A percentile compares a stretch with the other conserved stretches of the same genome.
Conservation (phyloP, 352 stramenopile species). For the Pythium phragmiticola region DNA sequence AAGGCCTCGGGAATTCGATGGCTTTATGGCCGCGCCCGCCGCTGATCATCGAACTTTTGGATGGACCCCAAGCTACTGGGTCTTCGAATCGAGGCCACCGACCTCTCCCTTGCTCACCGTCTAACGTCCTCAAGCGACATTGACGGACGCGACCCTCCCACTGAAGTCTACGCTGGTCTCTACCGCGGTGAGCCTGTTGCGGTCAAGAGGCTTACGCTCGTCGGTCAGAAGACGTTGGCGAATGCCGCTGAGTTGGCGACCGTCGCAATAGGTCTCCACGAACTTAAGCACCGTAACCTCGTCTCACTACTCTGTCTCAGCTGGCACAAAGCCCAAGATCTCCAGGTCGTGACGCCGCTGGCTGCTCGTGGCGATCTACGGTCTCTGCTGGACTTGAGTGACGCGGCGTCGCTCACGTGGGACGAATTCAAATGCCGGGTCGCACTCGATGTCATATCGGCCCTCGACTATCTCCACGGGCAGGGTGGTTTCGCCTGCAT, state of each 20-base stretch:
- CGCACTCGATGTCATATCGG: slow-evolving; percentile 50
- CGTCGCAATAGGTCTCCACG: slow-evolving; percentile 36
- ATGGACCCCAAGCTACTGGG: not conserved
- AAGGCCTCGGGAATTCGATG: too few relatives aligned
- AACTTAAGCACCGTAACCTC: slow-evolving; percentile 62
- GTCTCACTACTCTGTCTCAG: slow-evolving; percentile 62
- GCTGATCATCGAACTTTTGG: not conserved
- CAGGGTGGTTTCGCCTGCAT: slow-evolving; percentile 20
- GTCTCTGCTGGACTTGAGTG: slow-evolving; percentile 43
- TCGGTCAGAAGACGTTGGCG: not conserved
- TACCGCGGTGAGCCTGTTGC: not conserved
- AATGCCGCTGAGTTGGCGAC: not conserved
- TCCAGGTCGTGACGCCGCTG: slow-evolving; percentile 64
- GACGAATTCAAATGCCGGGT: slow-evolving; percentile 67
- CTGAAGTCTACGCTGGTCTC: not conserved
- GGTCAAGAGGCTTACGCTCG: not conserved
- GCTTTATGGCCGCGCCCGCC: too few relatives aligned
- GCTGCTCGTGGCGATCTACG: slow-evolving; percentile 69
- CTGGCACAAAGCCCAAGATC: slow-evolving; percentile 58
- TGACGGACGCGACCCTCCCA: not conserved
- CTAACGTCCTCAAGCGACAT: not conserved
- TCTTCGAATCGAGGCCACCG: not conserved
- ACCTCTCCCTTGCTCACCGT: not conserved
- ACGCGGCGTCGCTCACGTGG: slow-evolving; percentile 45
- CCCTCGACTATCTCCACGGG: slow-evolving; percentile 32